A percentile compares a stretch with the other conserved stretches of the same genome.
Evolutionary conservation across 192 early-diverging fungal species (phyloP).

Genomic region (Backusella liffmaniae): DNA sequence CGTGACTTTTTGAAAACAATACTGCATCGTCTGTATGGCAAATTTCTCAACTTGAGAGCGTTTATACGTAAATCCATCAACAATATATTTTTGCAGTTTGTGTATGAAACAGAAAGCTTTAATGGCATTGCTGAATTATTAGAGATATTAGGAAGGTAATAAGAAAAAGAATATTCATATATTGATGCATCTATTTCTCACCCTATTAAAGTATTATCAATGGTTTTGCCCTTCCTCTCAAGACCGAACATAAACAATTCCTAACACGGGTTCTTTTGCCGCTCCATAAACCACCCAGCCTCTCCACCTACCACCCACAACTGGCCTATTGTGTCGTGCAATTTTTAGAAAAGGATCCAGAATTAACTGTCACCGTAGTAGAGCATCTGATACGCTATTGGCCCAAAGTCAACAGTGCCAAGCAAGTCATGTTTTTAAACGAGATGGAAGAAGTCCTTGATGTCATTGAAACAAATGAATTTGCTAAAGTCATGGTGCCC

Average conservation of each 20-base stretch:
- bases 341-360: conserved; percentile 97
- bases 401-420: conserved; percentile 99
- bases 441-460: conserved; percentile 98
- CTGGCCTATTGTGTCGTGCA: conserved; percentile 98
- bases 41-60: conserved; percentile 95
- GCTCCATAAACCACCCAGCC: conserved; percentile 92
- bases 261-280: conserved; percentile 91
- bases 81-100: conserved; percentile 97
- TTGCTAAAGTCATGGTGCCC: conserved; percentile 84
- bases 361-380: conserved; percentile 91
- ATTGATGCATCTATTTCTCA: too few relatives aligned
- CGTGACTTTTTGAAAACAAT: conserved; percentile 98
- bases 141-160: conserved; percentile 95
- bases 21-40: conserved; percentile 97
- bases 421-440: conserved; percentile 99
- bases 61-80: conserved; percentile 98
- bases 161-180: not conserved
- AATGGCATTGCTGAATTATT: conserved; percentile 98
- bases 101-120: conserved; percentile 95
- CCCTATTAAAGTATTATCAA: conserved; percentile 88
- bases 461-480: conserved; percentile 90
- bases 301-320: conserved; percentile 95
- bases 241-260: conserved; percentile 98
- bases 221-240: conserved; percentile 97
- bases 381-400: conserved; percentile 89